phyloP scores from a whole-genome alignment of 768 basidiomycete species.

The Russula brevipes region DNA sequence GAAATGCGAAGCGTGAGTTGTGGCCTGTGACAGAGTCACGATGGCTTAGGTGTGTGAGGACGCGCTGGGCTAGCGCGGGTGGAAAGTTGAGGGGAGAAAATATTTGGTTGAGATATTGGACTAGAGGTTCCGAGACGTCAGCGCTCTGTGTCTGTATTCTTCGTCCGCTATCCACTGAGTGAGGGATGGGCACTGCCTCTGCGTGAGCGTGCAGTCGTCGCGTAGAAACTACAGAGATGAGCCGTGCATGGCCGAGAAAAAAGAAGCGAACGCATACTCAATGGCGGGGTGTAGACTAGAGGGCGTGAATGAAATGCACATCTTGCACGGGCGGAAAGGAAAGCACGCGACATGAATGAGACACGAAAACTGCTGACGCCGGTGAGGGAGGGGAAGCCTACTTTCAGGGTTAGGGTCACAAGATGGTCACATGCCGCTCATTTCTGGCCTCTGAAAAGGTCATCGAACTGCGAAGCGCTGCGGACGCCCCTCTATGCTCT shows the following conservation, averaged over 20 bases:
- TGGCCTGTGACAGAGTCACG: conserved; percentile 59
- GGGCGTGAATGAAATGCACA: background rate
- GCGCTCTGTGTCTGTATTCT: background rate
- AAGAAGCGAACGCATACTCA: background rate
- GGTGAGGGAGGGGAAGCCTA: background rate
- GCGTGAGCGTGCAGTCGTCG: conserved; percentile 8
- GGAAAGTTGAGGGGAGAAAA: conserved; percentile 68
- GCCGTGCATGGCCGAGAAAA: background rate
- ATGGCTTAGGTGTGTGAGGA: conserved; percentile 77
- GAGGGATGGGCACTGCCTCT: background rate
- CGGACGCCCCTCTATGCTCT: background rate
- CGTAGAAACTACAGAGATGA: conserved; percentile 7
- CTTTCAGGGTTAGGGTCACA: conserved; percentile 14
- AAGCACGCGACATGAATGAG: conserved; percentile 15
- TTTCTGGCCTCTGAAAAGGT: background rate
- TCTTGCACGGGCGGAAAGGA: conserved; percentile 2
- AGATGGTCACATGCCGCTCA: background rate
- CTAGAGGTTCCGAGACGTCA: conserved; percentile 25
- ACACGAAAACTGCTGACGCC: background rate
- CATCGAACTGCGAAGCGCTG: background rate
- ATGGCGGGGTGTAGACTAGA: background rate
- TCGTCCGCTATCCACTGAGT: background rate
- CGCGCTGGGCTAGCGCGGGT: conserved; percentile 60
- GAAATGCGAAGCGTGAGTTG: conserved; percentile 65
- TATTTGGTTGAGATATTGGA: conserved; percentile 55